Percentiles rank a stretch among this genome's conserved stretches.
phyloP scores from a whole-genome alignment of 2,329 filamentous ascomycete species.

The Trichoderma oligosporum region DNA sequence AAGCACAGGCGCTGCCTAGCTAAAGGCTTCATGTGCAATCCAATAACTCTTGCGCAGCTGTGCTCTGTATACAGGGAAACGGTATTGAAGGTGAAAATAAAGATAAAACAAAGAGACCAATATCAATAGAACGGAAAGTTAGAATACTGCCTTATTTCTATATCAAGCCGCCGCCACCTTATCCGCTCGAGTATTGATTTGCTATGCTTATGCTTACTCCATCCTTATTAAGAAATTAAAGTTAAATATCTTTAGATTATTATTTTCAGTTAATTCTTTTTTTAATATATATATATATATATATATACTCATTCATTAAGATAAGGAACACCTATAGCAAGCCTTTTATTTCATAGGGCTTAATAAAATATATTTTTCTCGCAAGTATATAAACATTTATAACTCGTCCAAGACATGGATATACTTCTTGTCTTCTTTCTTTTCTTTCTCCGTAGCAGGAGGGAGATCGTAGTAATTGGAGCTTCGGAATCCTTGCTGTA shows the following conservation, averaged over 20 bases:
- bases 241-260: too few relatives aligned
- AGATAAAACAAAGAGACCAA: too few relatives aligned
- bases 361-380: constrained; percentile 10
- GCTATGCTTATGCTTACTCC: too few relatives aligned
- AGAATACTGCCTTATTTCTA: too few relatives aligned
- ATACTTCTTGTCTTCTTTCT: constrained; percentile 92
- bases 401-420: constrained; percentile 88
- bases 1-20: constrained; percentile 7
- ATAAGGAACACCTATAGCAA: background rate
- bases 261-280: too few relatives aligned
- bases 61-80: background rate
- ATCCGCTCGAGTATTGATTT: too few relatives aligned
- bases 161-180: too few relatives aligned
- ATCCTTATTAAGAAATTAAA: too few relatives aligned
- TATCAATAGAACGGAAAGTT: too few relatives aligned
- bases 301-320: too few relatives aligned
- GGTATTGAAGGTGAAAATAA: background rate
- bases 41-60: background rate
- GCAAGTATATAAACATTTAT: constrained; percentile 40
- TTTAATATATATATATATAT: too few relatives aligned
- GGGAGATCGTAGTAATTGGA: constrained; percentile 88
- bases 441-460: constrained; percentile 91
- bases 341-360: background rate
- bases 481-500: constrained; percentile 84
- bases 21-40: constrained; percentile 15